Evolutionary conservation across 2,329 filamentous ascomycete genomes (phyloP), one percentile per base, ranked within the genome.

Genomic region (Colletotrichum cordylinicola): DNA sequence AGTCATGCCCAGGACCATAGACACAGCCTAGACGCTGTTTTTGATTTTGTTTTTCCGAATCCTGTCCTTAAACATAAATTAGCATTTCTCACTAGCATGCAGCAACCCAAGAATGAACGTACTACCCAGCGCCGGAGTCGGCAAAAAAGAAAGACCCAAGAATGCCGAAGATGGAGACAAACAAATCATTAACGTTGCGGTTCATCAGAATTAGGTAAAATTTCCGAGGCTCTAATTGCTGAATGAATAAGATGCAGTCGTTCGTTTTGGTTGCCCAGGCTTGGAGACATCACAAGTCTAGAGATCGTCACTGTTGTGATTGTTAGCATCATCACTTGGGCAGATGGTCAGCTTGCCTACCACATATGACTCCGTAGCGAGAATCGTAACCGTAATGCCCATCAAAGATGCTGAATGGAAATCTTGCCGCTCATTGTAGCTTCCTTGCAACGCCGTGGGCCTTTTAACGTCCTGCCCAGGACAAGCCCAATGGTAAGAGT

Each of bases 381-480:
- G 48, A 37, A 43, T 72, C 60, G 21, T 74, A 61, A 48, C 33
- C 67, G 21, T 52, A 52, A 65, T 21, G 70, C 48, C 18, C 29
- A 72, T 18, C n/a, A 39, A 33, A 24, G 29, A n/a, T 48, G 27
- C 72, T 33, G 18, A 52, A 52, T 48, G 64, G 70, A 52, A 16
- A 66, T 18, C 65, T 29, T 43, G 60, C 72, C 43, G 74, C 31
- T 66, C 65, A 66, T 76, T 29, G 52, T 67, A 71, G 71, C 67
- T 39, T 66, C 21, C 37, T 31, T 62, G 61, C 55, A 75, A 65
- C 74, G 13, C n/a, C 4, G 15, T 48, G 69, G 80, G 83, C 81
- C 80, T 82, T 85, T 84, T 82, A 78, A 76, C 66, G 81, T 85
- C 83, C 39, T 84, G 79, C 82, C 81, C 77, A 83, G 82, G 82